These are phyloP conservation scores for Rhodocollybia butyracea DNA, from an alignment of 768 basidiomycete species.

Conservation along the genomic window DNA sequence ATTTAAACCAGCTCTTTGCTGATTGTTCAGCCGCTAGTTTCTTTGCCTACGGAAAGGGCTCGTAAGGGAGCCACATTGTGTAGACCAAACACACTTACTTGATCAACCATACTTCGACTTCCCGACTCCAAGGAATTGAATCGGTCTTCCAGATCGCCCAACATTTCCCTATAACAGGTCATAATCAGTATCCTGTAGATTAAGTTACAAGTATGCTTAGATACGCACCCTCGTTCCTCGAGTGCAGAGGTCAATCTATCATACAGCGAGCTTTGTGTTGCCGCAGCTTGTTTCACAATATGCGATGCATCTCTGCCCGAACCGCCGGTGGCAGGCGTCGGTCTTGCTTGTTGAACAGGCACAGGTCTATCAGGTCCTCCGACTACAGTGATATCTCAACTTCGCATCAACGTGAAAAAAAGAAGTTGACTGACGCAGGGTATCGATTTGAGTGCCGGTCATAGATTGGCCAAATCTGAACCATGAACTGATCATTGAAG, in stretches of 20 bases:
- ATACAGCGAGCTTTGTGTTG: slow-evolving; percentile 40
- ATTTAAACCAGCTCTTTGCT: slow-evolving; percentile 64
- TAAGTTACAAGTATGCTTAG: background rate
- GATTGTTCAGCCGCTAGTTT: slow-evolving; percentile 59
- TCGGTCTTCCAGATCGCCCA: slow-evolving; percentile 57
- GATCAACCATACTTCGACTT: slow-evolving; percentile 60
- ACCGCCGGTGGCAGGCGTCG: background rate
- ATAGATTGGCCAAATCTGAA: slow-evolving; percentile 47
- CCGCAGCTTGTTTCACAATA: slow-evolving; percentile 22
- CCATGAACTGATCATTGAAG: slow-evolving; percentile 55
- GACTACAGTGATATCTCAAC: slow-evolving; percentile 33
- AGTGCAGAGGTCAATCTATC: slow-evolving; percentile 49
- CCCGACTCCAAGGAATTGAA: slow-evolving; percentile 65
- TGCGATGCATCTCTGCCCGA: slow-evolving; percentile 21
- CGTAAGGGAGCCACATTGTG: background rate
- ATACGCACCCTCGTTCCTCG: slow-evolving; percentile 58
- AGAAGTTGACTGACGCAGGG: slow-evolving; percentile 42
- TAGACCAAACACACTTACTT: slow-evolving; percentile 36
- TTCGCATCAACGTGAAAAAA: background rate
- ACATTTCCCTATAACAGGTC: slow-evolving; percentile 45
- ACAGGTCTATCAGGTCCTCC: slow-evolving; percentile 64
- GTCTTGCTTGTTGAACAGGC: slow-evolving; percentile 27
- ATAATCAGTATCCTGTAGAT: background rate
- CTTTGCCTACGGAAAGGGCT: slow-evolving; percentile 45
- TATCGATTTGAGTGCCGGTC: slow-evolving; percentile 60